Percentiles rank a stretch among this genome's conserved stretches.
Conservation (phyloP, 1,284 basidiomycete species). For the Pholiota adiposa region DNA sequence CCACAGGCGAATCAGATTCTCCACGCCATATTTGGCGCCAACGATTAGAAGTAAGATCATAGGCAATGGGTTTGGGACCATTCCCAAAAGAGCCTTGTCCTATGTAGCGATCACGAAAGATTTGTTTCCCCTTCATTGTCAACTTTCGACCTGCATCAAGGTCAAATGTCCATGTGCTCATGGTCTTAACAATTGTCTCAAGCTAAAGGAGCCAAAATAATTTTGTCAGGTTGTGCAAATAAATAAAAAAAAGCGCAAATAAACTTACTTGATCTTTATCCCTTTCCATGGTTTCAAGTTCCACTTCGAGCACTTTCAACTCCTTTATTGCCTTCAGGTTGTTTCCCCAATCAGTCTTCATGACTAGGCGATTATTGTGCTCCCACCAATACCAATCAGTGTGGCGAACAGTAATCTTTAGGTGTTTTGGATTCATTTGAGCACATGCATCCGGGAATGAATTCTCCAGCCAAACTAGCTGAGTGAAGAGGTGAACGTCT, state of each 20-base stretch:
- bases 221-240: no score
- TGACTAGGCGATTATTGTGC: background rate
- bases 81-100: background rate
- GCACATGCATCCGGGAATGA: background rate
- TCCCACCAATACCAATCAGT: conserved; percentile 18
- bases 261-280: conserved; percentile 2
- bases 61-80: background rate
- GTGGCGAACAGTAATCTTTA: conserved; percentile 15
- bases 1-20: no score
- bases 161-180: background rate
- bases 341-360: conserved; percentile 5
- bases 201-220: background rate
- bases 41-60: background rate
- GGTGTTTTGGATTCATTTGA: background rate
- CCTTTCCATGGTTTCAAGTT: conserved; percentile 9
- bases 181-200: conserved; percentile 4
- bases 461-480: conserved; percentile 12
- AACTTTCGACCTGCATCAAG: background rate
- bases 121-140: background rate
- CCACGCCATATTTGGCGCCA: no score
- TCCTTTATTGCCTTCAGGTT: background rate
- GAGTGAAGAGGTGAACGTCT: conserved; percentile 11
- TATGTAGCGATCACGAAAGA: background rate
- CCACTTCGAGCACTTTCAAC: conserved; percentile 2
- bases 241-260: background rate